These are phyloP conservation scores for Breynia disticha DNA, from an alignment of 441 rosid species.

Conservation along the genomic window DNA sequence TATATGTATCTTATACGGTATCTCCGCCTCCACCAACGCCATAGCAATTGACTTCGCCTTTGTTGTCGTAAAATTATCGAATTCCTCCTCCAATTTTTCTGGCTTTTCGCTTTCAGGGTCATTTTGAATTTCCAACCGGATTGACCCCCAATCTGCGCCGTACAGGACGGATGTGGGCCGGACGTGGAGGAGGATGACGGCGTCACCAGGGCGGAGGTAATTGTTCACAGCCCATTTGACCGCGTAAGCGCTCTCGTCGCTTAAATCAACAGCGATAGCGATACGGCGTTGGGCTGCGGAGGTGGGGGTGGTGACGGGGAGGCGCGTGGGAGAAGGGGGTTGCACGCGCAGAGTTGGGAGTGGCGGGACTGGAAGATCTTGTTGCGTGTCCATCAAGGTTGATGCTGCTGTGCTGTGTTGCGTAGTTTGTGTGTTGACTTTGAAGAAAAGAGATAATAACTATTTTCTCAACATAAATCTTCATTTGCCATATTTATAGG, in stretches of 20 bases:
- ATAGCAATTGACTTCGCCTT: constrained; percentile 54
- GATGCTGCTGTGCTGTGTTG: too few species aligned
- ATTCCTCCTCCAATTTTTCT: constrained; percentile 61
- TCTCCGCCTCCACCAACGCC: constrained; percentile 42
- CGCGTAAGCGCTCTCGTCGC: constrained; percentile 70
- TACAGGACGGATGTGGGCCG: constrained; percentile 59
- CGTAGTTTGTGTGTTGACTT: too few species aligned
- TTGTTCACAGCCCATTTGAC: constrained; percentile 76
- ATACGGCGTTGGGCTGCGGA: constrained; percentile 47
- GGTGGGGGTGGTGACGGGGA: constrained; percentile 25
- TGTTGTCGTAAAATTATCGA: constrained; percentile 46
- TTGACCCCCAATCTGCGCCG: constrained; percentile 87
- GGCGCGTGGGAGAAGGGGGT: constrained; percentile 47
- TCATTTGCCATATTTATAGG: too few species aligned
- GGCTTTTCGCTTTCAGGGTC: constrained; percentile 23
- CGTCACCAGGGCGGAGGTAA: constrained; percentile 66
- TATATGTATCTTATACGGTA: constrained; percentile 69
- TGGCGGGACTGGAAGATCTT: constrained; percentile 21
- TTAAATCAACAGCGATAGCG: constrained; percentile 75
- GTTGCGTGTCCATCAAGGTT: not conserved
- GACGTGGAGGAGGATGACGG: constrained; percentile 66
- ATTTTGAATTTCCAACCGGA: constrained; percentile 24
- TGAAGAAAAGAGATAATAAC: too few species aligned
- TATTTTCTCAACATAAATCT: too few species aligned
- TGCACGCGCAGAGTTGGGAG: constrained; percentile 34